phyloP scores from a whole-genome alignment of 108 stramenopile species.

The Conticribra weissflogii region DNA sequence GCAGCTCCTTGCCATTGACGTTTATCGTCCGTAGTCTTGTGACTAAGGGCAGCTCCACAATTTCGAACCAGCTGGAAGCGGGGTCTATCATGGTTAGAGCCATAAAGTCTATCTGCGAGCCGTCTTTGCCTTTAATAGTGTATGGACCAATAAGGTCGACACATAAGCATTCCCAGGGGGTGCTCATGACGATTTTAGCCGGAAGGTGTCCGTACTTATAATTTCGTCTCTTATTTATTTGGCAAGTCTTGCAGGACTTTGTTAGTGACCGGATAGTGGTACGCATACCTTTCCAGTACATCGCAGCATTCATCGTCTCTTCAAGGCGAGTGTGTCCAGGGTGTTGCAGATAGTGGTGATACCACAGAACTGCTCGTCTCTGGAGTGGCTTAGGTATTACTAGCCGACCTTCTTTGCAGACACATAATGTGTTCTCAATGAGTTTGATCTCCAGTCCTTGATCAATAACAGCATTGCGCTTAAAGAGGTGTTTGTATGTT shows the following conservation, averaged over 20 bases:
- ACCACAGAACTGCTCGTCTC: slow-evolving; percentile 1
- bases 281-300: slow-evolving; percentile 24
- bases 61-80: slow-evolving; percentile 22
- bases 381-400: slow-evolving; percentile 1
- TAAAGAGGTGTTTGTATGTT: no score
- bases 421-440: background rate
- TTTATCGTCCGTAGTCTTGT: background rate
- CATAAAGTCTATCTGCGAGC: background rate
- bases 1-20: background rate
- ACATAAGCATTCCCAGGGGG: slow-evolving; percentile 1
- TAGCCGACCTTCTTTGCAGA: background rate
- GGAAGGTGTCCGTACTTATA: slow-evolving; percentile 1
- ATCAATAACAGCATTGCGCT: no score
- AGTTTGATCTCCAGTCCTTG: no score
- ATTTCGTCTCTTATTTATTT: background rate
- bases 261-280: background rate
- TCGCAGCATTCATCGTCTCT: slow-evolving; percentile 18
- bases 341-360: slow-evolving; percentile 30
- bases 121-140: background rate
- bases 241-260: background rate
- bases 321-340: slow-evolving; percentile 17
- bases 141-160: slow-evolving; percentile 8
- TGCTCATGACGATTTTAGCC: background rate
- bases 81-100: slow-evolving; percentile 20
- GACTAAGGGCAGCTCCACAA: background rate